phyloP scores from a whole-genome alignment of 2,329 filamentous ascomycete genomes.

The Drechmeria coniospora region DNA sequence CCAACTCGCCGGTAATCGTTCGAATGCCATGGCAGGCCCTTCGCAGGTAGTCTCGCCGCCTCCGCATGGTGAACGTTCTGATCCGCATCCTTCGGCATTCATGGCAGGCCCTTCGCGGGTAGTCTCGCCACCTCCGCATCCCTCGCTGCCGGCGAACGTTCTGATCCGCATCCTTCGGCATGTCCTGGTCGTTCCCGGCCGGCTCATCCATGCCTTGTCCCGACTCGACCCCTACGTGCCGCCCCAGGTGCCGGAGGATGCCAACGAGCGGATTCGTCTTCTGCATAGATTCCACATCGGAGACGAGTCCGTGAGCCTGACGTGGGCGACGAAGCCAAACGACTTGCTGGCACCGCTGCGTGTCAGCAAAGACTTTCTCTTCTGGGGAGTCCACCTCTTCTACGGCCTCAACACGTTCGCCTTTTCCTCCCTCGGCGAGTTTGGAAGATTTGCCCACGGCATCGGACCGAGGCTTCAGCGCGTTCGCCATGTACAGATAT shows the following conservation, averaged over 20 bases:
- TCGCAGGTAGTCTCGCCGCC: no score
- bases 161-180: no score
- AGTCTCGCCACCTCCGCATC: no score
- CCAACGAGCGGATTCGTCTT: background rate
- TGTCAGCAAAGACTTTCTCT: background rate
- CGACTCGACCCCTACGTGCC: background rate
- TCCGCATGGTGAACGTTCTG: no score
- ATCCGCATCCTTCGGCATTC: no score
- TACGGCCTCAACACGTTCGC: conserved; percentile 1
- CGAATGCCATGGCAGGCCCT: no score
- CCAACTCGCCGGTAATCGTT: no score
- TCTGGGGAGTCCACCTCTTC: conserved; percentile 1
- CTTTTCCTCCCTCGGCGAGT: background rate
- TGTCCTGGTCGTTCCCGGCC: no score
- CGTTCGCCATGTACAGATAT: conserved; percentile 27
- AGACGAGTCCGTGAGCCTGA: background rate
- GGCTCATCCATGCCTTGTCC: conserved; percentile 1
- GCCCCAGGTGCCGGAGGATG: background rate
- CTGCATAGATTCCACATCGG: conserved; percentile 1
- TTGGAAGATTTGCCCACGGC: background rate
- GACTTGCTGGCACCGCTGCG: conserved; percentile 1
- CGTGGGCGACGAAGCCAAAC: background rate
- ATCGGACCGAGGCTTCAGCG: conserved; percentile 21
- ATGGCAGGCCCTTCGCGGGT: no score
- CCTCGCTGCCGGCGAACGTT: no score